Conservation (phyloP, 257 asterid genomes). For the Thymus quinquecostatus region DNA sequence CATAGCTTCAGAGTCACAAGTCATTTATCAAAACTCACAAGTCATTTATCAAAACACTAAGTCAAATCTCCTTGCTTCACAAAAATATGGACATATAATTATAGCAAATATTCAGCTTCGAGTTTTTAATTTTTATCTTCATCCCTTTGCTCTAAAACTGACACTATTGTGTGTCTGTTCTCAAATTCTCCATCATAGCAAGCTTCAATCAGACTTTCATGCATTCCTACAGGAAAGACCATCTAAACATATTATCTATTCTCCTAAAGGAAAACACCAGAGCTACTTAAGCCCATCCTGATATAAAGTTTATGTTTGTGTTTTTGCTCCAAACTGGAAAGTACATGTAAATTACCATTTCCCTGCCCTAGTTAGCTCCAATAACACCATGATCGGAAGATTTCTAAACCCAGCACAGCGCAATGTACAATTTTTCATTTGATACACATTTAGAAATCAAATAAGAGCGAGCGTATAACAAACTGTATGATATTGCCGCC, state of each 20-base stretch:
- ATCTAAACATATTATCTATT: neutral
- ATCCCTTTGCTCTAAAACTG: conserved; percentile 18
- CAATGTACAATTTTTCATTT: conserved; percentile 6
- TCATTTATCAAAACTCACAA: neutral
- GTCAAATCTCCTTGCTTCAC: conserved; percentile 1
- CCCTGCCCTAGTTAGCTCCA: neutral
- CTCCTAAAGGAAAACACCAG: neutral
- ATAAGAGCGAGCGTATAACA: neutral
- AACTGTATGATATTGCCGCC: neutral
- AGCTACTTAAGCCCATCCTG: neutral
- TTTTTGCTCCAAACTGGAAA: neutral
- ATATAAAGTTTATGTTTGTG: neutral
- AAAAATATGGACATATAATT: neutral
- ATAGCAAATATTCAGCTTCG: conserved; percentile 3
- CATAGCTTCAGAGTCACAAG: conserved; percentile 8
- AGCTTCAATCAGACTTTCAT: conserved; percentile 16
- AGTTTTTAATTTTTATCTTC: neutral
- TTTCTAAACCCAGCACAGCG: conserved; percentile 13
- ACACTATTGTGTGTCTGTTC: neutral
- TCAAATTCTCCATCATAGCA: conserved; percentile 8
- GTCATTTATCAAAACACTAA: neutral
- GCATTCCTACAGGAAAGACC: neutral
- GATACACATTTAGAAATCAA: neutral
- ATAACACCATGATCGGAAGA: neutral
- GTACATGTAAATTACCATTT: neutral